These are phyloP conservation scores for Bullera alba DNA, from an alignment of 768 basidiomycete species.

Conservation along the genomic window DNA sequence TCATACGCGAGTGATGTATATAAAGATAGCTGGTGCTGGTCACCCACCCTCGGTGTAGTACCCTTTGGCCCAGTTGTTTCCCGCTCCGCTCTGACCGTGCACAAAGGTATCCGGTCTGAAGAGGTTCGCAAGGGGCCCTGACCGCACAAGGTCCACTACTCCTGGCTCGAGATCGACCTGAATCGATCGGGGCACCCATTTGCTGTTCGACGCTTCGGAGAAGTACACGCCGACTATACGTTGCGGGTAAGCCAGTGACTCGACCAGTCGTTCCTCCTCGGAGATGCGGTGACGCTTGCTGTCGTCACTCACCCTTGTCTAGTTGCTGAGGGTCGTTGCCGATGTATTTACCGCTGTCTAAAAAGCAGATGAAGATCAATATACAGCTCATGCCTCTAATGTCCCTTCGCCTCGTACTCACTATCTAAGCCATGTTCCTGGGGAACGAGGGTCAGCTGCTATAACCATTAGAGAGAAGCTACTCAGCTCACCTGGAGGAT, in stretches of 20 bases:
- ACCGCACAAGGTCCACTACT: conserved; percentile 70
- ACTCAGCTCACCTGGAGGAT: conserved; percentile 67
- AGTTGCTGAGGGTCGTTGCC: conserved; percentile 71
- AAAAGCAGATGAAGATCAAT: background rate
- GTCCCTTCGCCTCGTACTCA: conserved; percentile 9
- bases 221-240: conserved; percentile 68
- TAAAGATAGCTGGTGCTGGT: background rate
- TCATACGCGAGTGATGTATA: background rate
- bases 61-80: conserved; percentile 91
- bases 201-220: conserved; percentile 58
- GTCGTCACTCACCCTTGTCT: conserved; percentile 54
- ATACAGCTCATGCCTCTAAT: conserved; percentile 2
- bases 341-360: conserved; percentile 50
- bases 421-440: conserved; percentile 42
- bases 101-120: conserved; percentile 86
- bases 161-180: conserved; percentile 86
- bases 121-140: conserved; percentile 63
- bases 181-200: conserved; percentile 83
- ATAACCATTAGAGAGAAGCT: conserved; percentile 10
- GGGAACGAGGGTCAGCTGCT: background rate
- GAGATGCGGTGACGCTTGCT: background rate
- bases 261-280: conserved; percentile 6
- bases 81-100: conserved; percentile 59
- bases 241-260: background rate
- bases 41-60: conserved; percentile 69